phyloP scores from a whole-genome alignment of 164 flowering plant genomes.

The Houttuynia cordata region DNA sequence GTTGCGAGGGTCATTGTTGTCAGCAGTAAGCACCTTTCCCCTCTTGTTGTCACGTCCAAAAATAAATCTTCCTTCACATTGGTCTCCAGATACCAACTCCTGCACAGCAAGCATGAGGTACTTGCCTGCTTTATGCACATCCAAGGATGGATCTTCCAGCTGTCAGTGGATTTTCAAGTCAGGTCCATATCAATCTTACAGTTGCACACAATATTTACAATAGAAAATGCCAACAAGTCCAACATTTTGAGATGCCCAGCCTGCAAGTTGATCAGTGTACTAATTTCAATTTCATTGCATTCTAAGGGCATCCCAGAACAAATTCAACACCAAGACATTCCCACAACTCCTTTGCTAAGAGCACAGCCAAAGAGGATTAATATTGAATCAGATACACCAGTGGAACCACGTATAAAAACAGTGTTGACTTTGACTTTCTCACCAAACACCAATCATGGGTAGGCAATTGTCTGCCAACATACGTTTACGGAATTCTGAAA shows the following conservation, averaged over 20 bases:
- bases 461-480: constrained; percentile 81
- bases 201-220: no score
- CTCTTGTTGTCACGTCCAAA: no score
- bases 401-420: constrained; percentile 90
- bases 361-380: constrained; percentile 89
- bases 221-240: no score
- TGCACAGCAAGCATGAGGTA: no score
- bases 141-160: no score
- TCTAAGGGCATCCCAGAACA: background rate
- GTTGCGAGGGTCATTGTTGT: no score
- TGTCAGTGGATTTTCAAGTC: no score
- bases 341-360: constrained; percentile 52
- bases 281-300: background rate
- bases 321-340: constrained; percentile 14
- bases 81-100: no score
- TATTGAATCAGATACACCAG: constrained; percentile 90
- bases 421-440: constrained; percentile 95
- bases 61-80: no score
- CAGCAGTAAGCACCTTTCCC: no score
- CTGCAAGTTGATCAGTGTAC: constrained; percentile 22
- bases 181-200: no score
- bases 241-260: constrained; percentile 90
- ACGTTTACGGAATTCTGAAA: constrained; percentile 94
- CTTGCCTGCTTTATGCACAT: no score
- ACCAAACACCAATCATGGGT: constrained; percentile 95